A percentile compares a stretch with the other conserved stretches of the same genome.
Evolutionary conservation across 768 basidiomycete genomes (phyloP).

Genomic region (Myochromella boudieri): DNA sequence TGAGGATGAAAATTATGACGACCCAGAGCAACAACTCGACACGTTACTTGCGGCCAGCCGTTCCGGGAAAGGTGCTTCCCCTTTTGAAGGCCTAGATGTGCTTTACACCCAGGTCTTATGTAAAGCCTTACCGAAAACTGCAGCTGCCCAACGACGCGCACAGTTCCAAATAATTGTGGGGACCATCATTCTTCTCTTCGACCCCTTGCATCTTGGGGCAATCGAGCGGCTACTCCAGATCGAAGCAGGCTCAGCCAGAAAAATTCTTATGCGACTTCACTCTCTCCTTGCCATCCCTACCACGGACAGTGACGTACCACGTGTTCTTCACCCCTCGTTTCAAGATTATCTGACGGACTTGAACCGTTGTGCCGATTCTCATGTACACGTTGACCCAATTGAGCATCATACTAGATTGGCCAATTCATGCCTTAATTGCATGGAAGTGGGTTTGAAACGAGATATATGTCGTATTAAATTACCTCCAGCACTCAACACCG

Average conservation of each 20-base stretch:
- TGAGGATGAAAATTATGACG: slow-evolving; percentile 9
- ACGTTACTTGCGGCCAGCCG: slow-evolving; percentile 1
- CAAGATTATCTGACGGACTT: slow-evolving; percentile 10
- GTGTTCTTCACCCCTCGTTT: slow-evolving; percentile 12
- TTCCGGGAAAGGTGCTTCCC: neutral
- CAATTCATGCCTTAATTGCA: slow-evolving; percentile 1
- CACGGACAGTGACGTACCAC: slow-evolving; percentile 3
- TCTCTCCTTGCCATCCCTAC: slow-evolving; percentile 6
- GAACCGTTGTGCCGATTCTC: neutral
- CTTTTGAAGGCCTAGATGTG: slow-evolving; percentile 3
- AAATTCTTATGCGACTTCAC: slow-evolving; percentile 5
- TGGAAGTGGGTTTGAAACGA: slow-evolving; percentile 2
- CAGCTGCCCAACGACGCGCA: neutral
- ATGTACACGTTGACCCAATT: slow-evolving; percentile 1
- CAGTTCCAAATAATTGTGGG: slow-evolving; percentile 7
- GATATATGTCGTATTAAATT: slow-evolving; percentile 8
- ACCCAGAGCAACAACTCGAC: slow-evolving; percentile 7
- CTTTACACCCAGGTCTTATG: slow-evolving; percentile 6
- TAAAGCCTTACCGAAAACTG: slow-evolving; percentile 5
- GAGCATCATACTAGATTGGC: slow-evolving; percentile 6
- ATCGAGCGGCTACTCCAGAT: slow-evolving; percentile 6
- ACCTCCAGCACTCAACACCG: neutral
- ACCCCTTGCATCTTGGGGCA: slow-evolving; percentile 2
- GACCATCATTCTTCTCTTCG: slow-evolving; percentile 4
- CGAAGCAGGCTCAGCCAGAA: slow-evolving; percentile 1